These are phyloP conservation scores for barley (Hordeum vulgare) DNA, from an alignment of 176 grass and related monocot species.

Conservation along the genomic window DNA sequence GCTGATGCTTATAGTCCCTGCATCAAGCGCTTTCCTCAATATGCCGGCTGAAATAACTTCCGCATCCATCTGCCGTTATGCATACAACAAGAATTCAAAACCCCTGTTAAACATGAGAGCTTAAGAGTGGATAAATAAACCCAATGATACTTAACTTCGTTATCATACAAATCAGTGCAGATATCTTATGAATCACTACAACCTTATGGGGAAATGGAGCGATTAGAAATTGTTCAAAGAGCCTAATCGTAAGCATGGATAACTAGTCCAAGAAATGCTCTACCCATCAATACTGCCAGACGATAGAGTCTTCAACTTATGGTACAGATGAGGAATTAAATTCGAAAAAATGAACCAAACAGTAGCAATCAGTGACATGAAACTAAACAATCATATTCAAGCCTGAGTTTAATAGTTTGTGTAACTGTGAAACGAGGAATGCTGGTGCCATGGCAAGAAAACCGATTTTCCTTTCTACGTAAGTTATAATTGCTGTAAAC, in stretches of 20 bases:
- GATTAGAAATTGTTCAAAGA: background rate
- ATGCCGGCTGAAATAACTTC: slow-evolving; percentile 93
- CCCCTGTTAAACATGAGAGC: background rate
- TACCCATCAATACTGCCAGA: background rate
- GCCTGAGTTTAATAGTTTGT: background rate
- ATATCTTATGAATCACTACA: background rate
- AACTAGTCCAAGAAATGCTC: background rate
- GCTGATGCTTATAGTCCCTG: slow-evolving; percentile 57
- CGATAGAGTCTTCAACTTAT: background rate
- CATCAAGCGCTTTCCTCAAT: slow-evolving; percentile 75
- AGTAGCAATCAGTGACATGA: background rate
- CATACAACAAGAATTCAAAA: slow-evolving; percentile 6
- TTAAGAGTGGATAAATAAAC: background rate
- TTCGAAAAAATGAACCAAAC: background rate
- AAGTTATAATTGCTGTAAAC: background rate
- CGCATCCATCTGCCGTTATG: slow-evolving; percentile 72
- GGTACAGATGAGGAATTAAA: background rate
- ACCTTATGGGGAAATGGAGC: background rate
- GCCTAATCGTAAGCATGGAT: background rate
- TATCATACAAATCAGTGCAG: background rate
- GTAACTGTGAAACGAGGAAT: background rate
- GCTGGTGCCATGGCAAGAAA: background rate
- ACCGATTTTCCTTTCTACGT: background rate
- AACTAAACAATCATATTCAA: background rate
- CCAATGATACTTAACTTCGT: background rate